Percentiles rank a stretch among this genome's conserved stretches.
These are phyloP conservation scores for Podospora didyma DNA, from an alignment of 495 filamentous ascomycete genomes.

Conservation along the genomic window DNA sequence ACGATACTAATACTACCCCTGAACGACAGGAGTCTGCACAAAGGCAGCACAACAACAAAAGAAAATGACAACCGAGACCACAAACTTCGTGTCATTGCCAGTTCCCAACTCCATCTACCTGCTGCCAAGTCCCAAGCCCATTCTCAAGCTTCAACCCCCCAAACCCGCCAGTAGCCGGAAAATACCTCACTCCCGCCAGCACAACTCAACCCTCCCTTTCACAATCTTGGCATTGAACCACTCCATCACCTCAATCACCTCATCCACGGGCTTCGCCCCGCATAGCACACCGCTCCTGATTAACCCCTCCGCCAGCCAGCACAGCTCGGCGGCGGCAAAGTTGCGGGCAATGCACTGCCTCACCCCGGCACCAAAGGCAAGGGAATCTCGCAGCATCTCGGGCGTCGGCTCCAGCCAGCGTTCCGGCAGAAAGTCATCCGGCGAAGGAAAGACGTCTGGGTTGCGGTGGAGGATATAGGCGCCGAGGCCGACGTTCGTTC, in stretches of 20 bases:
- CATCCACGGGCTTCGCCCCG: constrained; percentile 1
- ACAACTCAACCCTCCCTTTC: background rate
- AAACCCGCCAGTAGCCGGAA: too few relatives aligned
- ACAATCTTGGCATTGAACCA: background rate
- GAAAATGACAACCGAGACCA: too few relatives aligned
- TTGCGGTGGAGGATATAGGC: constrained; percentile 2
- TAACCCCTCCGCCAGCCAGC: background rate
- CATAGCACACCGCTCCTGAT: background rate
- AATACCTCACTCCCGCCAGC: background rate
- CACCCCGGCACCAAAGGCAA: constrained; percentile 2
- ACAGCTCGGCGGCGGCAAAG: background rate
- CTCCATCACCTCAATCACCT: constrained; percentile 10
- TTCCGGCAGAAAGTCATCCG: constrained; percentile 6
- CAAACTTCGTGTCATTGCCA: too few relatives aligned
- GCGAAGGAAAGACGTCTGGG: constrained; percentile 6
- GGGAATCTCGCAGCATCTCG: constrained; percentile 6
- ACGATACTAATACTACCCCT: too few relatives aligned
- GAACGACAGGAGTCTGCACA: too few relatives aligned
- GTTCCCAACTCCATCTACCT: too few relatives aligned
- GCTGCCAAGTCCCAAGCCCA: too few relatives aligned
- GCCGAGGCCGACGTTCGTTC: constrained; percentile 5
- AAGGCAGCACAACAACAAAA: too few relatives aligned
- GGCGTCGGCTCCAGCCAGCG: constrained; percentile 4
- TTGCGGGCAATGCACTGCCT: constrained; percentile 2
- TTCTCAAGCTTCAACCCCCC: too few relatives aligned